Evolutionary conservation across 2,329 filamentous ascomycete genomes (phyloP), one percentile per base, ranked within the genome.

Genomic region (Venturiaceae sp.): DNA sequence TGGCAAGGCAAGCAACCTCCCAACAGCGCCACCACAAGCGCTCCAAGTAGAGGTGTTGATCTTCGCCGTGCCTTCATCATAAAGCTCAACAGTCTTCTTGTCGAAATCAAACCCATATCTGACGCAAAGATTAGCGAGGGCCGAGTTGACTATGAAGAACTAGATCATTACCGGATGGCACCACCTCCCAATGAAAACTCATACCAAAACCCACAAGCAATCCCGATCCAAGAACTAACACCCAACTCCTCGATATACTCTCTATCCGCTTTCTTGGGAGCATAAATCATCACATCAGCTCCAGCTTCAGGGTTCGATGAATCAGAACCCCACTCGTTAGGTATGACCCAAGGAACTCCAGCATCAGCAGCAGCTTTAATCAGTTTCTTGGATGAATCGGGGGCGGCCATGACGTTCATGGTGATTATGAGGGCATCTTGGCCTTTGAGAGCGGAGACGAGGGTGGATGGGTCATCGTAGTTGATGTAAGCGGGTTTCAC

Each of bases 1-100:
- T 0, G 64, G 63, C 19, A 74, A 60, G 6, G 65, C 66, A 23
- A 75, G 57, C 3, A 75, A 57, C 21, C 64, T 69, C 1, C 81
- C 81, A 14, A 84, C 73, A 0, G 80, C 82, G 62, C 74, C 66
- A 62, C 77, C 77, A 64, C 77, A 71, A 69, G 87, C 83, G 5
- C 72, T 63, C 76, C 80, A 83, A 0, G 86, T 87, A 13, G 79
- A 81, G 0, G 74, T 79, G 61, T 79, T 82, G 64, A 86, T 80
- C 58, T 70, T 76, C 1, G 74, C 77, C 23, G 75, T 75, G 0
- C 85, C 85, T 28, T 82, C 79, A 60, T 83, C 82, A 59, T 75
- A 82, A 28, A 73, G 65, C 0, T 63, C 66, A 0, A 67, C 63
- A 3, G 58, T 64, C 8, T 62, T 62, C 36, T 69, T 69, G 46